phyloP scores from a whole-genome alignment of 768 basidiomycete genomes.

The Cystobasidium ongulense region DNA sequence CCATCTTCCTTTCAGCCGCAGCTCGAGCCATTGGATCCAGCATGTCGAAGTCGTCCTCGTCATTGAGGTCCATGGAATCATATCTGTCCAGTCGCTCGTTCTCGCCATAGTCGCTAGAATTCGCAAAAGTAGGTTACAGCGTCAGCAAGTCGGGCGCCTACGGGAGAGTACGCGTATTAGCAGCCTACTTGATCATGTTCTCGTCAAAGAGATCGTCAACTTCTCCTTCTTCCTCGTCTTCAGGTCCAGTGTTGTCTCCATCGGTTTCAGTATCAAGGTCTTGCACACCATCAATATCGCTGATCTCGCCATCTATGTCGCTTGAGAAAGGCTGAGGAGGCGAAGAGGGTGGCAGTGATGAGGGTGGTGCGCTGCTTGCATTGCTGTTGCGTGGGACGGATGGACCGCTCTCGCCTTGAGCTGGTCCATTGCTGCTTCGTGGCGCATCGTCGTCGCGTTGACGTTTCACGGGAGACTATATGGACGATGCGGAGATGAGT shows the following conservation, averaged over 20 bases:
- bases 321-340: conserved; percentile 60
- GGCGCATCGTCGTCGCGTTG: conserved; percentile 12
- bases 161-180: background rate
- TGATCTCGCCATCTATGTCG: conserved; percentile 64
- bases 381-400: conserved; percentile 13
- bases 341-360: conserved; percentile 39
- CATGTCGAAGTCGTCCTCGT: conserved; percentile 61
- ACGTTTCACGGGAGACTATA: conserved; percentile 20
- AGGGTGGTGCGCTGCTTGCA: conserved; percentile 22
- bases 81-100: conserved; percentile 78
- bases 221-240: conserved; percentile 67
- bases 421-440: conserved; percentile 8
- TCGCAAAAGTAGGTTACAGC: background rate
- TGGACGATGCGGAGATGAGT: background rate
- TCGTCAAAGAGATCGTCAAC: conserved; percentile 90
- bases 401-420: background rate
- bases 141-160: background rate
- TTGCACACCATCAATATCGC: conserved; percentile 47
- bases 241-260: conserved; percentile 48
- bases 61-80: conserved; percentile 77
- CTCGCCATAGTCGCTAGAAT: conserved; percentile 62
- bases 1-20: conserved; percentile 79
- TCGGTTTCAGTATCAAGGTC: conserved; percentile 64
- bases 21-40: conserved; percentile 64
- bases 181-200: conserved; percentile 60